Evolutionary conservation across 2,329 filamentous ascomycete species (phyloP), one percentile per base, ranked within the genome.

Genomic region (Lachnellula occidentalis): DNA sequence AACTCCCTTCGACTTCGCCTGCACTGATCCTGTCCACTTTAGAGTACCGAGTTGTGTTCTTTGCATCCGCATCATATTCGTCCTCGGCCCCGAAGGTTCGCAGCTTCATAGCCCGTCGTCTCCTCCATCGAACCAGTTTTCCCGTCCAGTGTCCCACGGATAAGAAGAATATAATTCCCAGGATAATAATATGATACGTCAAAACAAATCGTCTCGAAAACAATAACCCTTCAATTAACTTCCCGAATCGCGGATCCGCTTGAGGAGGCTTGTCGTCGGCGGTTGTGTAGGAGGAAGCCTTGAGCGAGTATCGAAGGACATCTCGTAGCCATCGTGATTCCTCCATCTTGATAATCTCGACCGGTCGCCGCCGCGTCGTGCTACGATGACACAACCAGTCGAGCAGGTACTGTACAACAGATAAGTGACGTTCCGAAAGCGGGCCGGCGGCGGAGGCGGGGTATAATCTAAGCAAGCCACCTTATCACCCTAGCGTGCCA

Each of bases 121-220:
- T 58, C 37, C 57, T 61, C 63, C 64, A 64, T 50, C 58, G 61
- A 15, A 59, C 22, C 14, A 46, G 14, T 22, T 61, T 59, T 31
- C 37, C 22, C 8, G 46, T 47, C 66, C 64, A 67, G 50, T 67
- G 55, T 36, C 57, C 22, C 3, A 45, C 51, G 14, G 65, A 58
- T 4, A 67, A 22, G 8, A 61, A 9, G 8, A 53, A 17, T 4
- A 66, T 45, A 37, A 62, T 51, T 5, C 53, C 57, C 12, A 65
- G 19, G 41, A 66, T 55, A 21, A 65, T 43, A 8, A 66, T 9
- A 46, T 64, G 59, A 53, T 67, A 67, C 27, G 64, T 65, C 47
- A 61, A 48, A 21, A 66, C 55, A 36, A 66, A 60, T 45, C 48
- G 55, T 42, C 60, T 56, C 4, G 61, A 61, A 48, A 47, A 65